Percentiles rank a stretch among this genome's conserved stretches.
Evolutionary conservation across 2,329 filamentous ascomycete genomes (phyloP).

Genomic region (Beauveria caledonica): DNA sequence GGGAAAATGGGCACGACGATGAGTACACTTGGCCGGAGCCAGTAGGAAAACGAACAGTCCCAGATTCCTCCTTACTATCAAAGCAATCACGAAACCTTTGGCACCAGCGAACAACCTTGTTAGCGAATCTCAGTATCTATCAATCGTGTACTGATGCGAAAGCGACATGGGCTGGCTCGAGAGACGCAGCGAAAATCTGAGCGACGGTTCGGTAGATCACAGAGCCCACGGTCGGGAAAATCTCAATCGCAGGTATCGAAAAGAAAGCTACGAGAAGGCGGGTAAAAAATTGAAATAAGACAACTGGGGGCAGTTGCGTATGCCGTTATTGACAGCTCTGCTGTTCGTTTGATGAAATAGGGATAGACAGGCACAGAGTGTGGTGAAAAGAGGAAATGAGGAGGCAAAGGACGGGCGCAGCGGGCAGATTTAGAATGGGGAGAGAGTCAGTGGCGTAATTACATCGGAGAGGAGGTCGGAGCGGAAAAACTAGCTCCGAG

Average conservation of each 20-base stretch:
- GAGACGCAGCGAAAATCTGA: not conserved
- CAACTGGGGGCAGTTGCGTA: not conserved
- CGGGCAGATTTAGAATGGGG: not conserved
- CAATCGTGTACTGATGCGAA: not conserved
- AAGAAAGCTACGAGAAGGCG: not conserved
- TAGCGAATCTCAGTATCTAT: slow-evolving; percentile 10
- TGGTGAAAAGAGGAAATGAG: not conserved
- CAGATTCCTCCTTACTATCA: slow-evolving; percentile 26
- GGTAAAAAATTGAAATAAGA: not conserved
- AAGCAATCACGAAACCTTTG: slow-evolving; percentile 9
- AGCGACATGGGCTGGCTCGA: not conserved
- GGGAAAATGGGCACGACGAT: slow-evolving; percentile 26
- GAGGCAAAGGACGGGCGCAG: not conserved
- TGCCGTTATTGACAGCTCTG: not conserved
- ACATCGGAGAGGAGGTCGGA: not conserved
- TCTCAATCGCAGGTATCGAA: not conserved
- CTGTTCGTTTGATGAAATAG: not conserved
- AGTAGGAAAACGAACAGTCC: slow-evolving; percentile 24
- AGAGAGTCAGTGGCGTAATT: not conserved
- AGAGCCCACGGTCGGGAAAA: not conserved
- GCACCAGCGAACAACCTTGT: slow-evolving; percentile 5
- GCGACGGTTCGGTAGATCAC: not conserved
- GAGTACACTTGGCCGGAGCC: slow-evolving; percentile 32
- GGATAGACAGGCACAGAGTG: not conserved
- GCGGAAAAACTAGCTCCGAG: not conserved